Conservation (phyloP, 768 basidiomycete genomes). For the Pluteus cervinus region DNA sequence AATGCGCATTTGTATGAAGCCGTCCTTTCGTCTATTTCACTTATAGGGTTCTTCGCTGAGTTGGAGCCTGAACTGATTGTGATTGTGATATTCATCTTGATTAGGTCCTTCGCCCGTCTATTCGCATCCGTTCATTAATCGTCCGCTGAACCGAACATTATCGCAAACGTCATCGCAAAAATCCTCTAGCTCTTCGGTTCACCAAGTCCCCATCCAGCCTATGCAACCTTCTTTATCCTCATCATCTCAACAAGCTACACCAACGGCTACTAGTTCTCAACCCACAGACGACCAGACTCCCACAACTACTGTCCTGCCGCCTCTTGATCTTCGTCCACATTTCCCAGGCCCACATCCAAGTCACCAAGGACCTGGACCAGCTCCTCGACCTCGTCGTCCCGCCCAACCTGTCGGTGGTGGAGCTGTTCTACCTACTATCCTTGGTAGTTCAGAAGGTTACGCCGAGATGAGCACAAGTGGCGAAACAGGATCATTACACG, state of each 20-base stretch:
- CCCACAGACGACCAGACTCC: too few relatives aligned
- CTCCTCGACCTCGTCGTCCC: constrained; percentile 15
- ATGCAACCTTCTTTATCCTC: constrained; percentile 3
- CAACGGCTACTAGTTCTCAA: too few relatives aligned
- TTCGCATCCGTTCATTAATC: constrained; percentile 49
- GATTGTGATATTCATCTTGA: constrained; percentile 4
- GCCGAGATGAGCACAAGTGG: constrained; percentile 26
- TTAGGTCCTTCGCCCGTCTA: constrained; percentile 45
- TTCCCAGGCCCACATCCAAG: constrained; percentile 37
- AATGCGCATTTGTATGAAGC: too few relatives aligned
- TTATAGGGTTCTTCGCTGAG: too few relatives aligned
- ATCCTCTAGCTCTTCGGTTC: neutral
- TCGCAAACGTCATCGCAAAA: constrained; percentile 58
- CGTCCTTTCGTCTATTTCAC: too few relatives aligned
- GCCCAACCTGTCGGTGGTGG: constrained; percentile 12
- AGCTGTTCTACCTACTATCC: constrained; percentile 34
- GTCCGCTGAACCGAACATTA: constrained; percentile 59
- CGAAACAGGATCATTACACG: constrained; percentile 42
- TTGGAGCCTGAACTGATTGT: too few relatives aligned
- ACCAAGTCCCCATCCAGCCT: constrained; percentile 5
- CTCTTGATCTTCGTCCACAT: constrained; percentile 48
- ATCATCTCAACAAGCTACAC: constrained; percentile 6
- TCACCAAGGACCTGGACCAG: constrained; percentile 20
- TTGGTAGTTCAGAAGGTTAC: constrained; percentile 31
- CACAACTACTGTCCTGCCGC: constrained; percentile 15